A percentile compares a stretch with the other conserved stretches of the same genome.
Conservation (phyloP, 371 early-diverging fungal genomes). For the Circinella umbellata region DNA sequence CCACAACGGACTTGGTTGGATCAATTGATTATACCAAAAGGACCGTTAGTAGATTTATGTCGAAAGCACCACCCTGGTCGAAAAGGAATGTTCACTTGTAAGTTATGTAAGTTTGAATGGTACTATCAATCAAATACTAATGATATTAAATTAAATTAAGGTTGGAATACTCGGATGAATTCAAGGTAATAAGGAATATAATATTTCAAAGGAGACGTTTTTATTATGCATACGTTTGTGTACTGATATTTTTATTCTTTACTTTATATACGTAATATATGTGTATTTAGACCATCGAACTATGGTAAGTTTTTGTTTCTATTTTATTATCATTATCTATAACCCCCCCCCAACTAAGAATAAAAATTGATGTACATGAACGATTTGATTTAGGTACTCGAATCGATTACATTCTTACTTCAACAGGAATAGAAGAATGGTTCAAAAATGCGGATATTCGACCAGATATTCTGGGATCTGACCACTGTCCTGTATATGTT, state of each 20-base stretch:
- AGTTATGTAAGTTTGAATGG: conserved; percentile 12
- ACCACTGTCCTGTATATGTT: conserved; percentile 87
- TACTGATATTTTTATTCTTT: background rate
- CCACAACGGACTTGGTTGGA: conserved; percentile 77
- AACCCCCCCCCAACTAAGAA: no score
- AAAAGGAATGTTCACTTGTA: conserved; percentile 63
- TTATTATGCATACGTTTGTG: no score
- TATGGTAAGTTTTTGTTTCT: conserved; percentile 40
- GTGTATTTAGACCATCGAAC: conserved; percentile 51
- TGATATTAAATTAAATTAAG: conserved; percentile 12
- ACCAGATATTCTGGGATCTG: conserved; percentile 77
- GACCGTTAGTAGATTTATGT: conserved; percentile 60
- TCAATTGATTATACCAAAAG: conserved; percentile 57
- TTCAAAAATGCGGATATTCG: conserved; percentile 64
- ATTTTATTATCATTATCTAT: no score
- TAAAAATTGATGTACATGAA: background rate
- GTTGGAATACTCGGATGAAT: conserved; percentile 82
- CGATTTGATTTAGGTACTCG: conserved; percentile 56
- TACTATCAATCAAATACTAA: background rate
- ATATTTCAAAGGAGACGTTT: no score
- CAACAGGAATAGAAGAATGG: conserved; percentile 59
- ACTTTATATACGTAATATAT: background rate
- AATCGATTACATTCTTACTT: conserved; percentile 83
- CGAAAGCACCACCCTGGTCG: conserved; percentile 56
- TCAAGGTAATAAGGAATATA: conserved; percentile 4